These are phyloP conservation scores for Panicum hallii DNA, from an alignment of 202 grass and related monocot genomes.

Conservation along the genomic window DNA sequence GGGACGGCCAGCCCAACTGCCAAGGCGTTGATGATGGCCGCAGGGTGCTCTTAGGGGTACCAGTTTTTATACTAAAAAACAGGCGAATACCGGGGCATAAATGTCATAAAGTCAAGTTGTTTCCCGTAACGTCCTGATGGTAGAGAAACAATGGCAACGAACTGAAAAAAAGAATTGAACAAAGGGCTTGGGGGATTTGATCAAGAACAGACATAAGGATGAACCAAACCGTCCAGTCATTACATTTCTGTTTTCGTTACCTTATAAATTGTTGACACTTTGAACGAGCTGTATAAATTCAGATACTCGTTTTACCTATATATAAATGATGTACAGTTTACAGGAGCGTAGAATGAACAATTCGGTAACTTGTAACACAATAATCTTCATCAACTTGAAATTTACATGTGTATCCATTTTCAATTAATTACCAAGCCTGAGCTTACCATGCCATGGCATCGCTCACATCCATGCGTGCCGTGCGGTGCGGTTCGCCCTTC, in stretches of 20 bases:
- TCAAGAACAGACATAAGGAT: neutral
- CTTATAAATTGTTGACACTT: constrained; percentile 2
- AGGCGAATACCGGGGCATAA: too few relatives aligned
- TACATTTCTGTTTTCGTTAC: neutral
- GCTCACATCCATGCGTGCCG: neutral
- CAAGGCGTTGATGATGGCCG: neutral
- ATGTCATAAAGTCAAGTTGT: too few relatives aligned
- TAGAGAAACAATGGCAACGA: too few relatives aligned
- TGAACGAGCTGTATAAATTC: neutral
- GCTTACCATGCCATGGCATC: neutral
- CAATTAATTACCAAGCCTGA: neutral
- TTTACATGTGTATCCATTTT: constrained; percentile 19
- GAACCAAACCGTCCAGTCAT: neutral
- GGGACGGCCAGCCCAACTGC: neutral
- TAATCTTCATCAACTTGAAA: neutral
- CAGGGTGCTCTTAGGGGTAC: too few relatives aligned
- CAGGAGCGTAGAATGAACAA: neutral
- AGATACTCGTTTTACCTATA: neutral
- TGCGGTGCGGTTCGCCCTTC: constrained; percentile 24
- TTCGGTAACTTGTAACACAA: neutral
- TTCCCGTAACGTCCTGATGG: too few relatives aligned
- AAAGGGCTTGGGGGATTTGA: too few relatives aligned
- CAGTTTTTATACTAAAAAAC: too few relatives aligned
- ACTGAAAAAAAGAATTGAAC: too few relatives aligned
- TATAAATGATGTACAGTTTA: constrained; percentile 27